phyloP scores from a whole-genome alignment of 768 basidiomycete genomes.

The Goffeauzyma gilvescens region DNA sequence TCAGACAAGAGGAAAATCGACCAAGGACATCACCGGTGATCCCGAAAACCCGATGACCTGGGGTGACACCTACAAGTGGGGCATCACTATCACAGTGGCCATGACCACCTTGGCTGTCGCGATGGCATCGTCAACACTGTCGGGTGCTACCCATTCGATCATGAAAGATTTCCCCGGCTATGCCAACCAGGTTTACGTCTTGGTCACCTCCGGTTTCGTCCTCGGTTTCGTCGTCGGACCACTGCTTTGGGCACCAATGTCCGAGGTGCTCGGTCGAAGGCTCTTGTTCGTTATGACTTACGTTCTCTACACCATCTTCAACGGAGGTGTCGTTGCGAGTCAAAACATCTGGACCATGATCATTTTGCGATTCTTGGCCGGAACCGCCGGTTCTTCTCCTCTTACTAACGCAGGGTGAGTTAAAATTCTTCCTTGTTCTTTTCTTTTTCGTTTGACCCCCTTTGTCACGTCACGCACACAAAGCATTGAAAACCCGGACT shows the following conservation, averaged over 20 bases:
- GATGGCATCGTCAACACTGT: constrained; percentile 25
- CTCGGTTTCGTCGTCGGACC: constrained; percentile 27
- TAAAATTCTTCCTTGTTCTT: background rate
- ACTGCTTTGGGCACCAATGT: constrained; percentile 31
- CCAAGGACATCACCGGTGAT: constrained; percentile 13
- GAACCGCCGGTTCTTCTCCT: constrained; percentile 31
- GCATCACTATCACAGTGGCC: constrained; percentile 16
- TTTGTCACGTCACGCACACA: background rate
- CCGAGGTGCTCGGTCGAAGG: constrained; percentile 33
- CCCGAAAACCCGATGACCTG: constrained; percentile 28
- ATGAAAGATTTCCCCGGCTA: constrained; percentile 8
- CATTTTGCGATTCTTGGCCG: constrained; percentile 33
- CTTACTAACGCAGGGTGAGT: constrained; percentile 34
- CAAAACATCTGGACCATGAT: constrained; percentile 32
- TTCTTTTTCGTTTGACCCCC: background rate
- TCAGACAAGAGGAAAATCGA: too few species aligned
- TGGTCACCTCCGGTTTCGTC: constrained; percentile 16
- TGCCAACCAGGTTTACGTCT: constrained; percentile 12
- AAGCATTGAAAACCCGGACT: background rate
- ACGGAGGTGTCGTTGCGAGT: constrained; percentile 28
- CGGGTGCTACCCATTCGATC: constrained; percentile 12
- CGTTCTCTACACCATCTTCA: constrained; percentile 30
- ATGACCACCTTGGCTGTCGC: constrained; percentile 26
- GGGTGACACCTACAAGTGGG: constrained; percentile 23
- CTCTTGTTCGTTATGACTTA: constrained; percentile 32